Conservation (phyloP, 208 protist genomes). For the Lotmaria passim region DNA sequence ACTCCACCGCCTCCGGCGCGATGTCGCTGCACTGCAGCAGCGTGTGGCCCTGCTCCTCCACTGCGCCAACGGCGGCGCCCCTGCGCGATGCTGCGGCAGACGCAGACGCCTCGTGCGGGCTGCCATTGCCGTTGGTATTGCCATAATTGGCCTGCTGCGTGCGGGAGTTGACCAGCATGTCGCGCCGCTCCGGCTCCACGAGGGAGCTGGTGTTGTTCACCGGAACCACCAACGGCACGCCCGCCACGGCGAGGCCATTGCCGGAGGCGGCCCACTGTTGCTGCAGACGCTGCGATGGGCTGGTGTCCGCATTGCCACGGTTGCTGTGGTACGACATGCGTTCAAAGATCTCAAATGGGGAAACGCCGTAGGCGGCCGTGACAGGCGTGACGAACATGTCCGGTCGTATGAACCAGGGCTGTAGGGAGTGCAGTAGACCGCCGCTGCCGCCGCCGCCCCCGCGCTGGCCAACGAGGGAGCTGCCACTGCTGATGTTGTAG, state of each 20-base stretch:
- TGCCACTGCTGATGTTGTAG: conserved; percentile 14
- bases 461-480: not conserved
- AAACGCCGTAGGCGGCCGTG: conserved; percentile 35
- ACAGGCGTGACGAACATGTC: conserved; percentile 58
- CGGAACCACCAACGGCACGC: not conserved
- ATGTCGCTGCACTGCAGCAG: conserved; percentile 36
- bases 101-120: conserved; percentile 9
- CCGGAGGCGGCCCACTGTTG: not conserved
- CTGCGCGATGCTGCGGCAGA: not conserved
- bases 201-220: conserved; percentile 29
- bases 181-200: conserved; percentile 30
- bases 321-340: conserved; percentile 32
- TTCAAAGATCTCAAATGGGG: conserved; percentile 57
- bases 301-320: not conserved
- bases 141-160: too few relatives aligned
- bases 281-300: not conserved
- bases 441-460: conserved; percentile 8
- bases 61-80: not conserved
- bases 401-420: conserved; percentile 77
- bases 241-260: not conserved
- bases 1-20: conserved; percentile 25
- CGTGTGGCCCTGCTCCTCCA: conserved; percentile 24
- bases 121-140: too few relatives aligned
- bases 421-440: conserved; percentile 32
- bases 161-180: conserved; percentile 16